Base-by-base conservation (phyloP, 129 eudicot genomes). In the Ambrosia artemisiifolia region DNA sequence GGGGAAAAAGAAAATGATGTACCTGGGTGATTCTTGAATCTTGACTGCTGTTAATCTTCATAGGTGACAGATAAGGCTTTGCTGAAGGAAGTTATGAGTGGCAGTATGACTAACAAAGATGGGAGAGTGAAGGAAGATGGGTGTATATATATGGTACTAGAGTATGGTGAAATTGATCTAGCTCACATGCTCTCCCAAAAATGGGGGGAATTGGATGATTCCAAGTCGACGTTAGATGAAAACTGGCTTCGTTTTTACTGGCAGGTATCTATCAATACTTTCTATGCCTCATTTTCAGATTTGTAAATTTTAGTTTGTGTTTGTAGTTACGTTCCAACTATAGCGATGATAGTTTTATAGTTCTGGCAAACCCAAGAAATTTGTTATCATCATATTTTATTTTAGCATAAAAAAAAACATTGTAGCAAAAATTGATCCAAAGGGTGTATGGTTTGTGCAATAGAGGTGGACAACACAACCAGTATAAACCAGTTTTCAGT, bases 231-330 rank as follows among this genome's bases (percentile, higher is more conserved):
- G 64, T 84, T 95, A 62, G 97, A 90, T 83, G 89, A 94, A 80
- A 94, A 94, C 63, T 90, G 97, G 97, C 97, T 94, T 70, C 92
- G 99, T 19, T 90, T 95, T 80, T 95, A 90, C 67, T 95, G 99
- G 97, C 97, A 90, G 97, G 97, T 89, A 18, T 35, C 30, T 67
- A 61, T 51, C 55, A 5, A 66, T 50, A 66, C 71, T 81, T 17
- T 77, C 13, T 2, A 38, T 53, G 66, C 63, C 14, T 59, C 62
- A 24, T 24, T 67, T 59, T 28, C 2, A 50, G 54, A 43, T 17
- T 60, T 32, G 9, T 18, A 63, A 10, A 5, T 35, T 19, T 49
- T 63, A 18, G 48, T 11, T 63, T 47, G 70, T 61, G 60, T 73
- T 61, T 56, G 40, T 38, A 35, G 34, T 62, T 73, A 71, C 47